Base-by-base conservation (phyloP, 129 eudicot genomes). In the Rutidosis leptorrhynchoides region DNA sequence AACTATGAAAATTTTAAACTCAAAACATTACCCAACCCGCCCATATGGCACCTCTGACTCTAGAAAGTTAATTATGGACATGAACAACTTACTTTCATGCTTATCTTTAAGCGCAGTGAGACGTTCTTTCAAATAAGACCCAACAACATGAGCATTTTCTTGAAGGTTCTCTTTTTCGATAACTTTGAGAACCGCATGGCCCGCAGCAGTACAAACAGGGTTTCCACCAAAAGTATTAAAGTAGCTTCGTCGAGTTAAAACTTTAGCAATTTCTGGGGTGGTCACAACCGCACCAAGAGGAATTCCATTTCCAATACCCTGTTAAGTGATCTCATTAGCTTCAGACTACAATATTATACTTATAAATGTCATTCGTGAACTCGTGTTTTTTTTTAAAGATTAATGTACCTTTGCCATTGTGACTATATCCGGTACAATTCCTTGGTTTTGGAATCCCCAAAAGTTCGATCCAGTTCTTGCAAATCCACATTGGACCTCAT, bases 221-320 rank as follows among this genome's bases (percentile, higher is more conserved):
- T 85, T 85, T 70, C 91, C 91, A 16, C 91, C 91, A 52, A 88
- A 88, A 20, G 96, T 88, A 24, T 88, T 88, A 74, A 88, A 88
- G 67, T 88, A 88, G 62, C 77, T 88, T 7, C 87, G 81, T 40
- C 81, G 79, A 17, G 91, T 71, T 81, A 88, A 78, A 27, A 84
- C 90, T 28, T 83, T 72, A 21, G 97, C 97, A 58, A 90, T 81
- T 75, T 87, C 93, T 6, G 93, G 93, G 30, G 97, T 90, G 56
- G 97, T 90, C 57, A 90, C 92, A 64, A 90, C 95, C 28, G 97
- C 97, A 60, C 97, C 97, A 60, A 91, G 87, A 1, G 97, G 97
- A 57, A 91, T 77, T 25, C 96, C 96, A 4, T 91, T 91, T 55
- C 97, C 96, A 64, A 90, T 90, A 61, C 97, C 97, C 97, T 90